phyloP scores from a whole-genome alignment of 2,329 filamentous ascomycete species.

The Xylariaceae sp. region DNA sequence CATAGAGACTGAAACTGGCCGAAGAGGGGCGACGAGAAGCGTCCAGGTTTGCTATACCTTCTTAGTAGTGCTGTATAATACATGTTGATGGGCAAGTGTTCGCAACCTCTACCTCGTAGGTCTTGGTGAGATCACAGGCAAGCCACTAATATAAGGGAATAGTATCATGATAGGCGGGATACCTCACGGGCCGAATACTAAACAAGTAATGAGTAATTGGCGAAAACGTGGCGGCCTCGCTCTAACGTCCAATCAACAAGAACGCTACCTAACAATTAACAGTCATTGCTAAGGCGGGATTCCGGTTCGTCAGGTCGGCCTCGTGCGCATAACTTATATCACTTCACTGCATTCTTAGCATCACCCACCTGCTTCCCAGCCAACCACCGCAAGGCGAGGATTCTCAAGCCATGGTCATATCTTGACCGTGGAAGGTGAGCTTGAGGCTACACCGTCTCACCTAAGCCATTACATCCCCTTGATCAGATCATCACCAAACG shows the following conservation, averaged over 20 bases:
- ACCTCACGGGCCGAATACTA: constrained; percentile 36
- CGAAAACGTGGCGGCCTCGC: constrained; percentile 34
- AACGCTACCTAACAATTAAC: constrained; percentile 8
- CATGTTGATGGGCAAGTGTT: too few relatives aligned
- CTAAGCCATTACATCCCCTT: not conserved
- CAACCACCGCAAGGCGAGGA: not conserved
- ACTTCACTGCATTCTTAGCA: too few relatives aligned
- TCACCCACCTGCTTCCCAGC: too few relatives aligned
- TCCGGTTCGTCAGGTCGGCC: too few relatives aligned
- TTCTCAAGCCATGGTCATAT: not conserved
- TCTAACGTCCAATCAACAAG: constrained; percentile 23
- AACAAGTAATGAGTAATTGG: constrained; percentile 27
- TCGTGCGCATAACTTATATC: too few relatives aligned
- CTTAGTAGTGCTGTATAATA: too few relatives aligned
- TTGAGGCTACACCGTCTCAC: not conserved
- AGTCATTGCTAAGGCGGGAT: not conserved
- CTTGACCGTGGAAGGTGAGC: not conserved
- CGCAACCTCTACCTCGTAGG: not conserved
- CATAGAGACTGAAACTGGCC: too few relatives aligned
- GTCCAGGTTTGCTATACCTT: too few relatives aligned
- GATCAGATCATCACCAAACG: not conserved
- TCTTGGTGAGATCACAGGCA: not conserved
- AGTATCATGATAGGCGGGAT: constrained; percentile 27
- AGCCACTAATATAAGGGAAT: constrained; percentile 4
- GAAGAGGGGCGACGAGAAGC: too few relatives aligned